Conservation (phyloP, 495 filamentous ascomycete species). For the Neurospora cerealis region DNA sequence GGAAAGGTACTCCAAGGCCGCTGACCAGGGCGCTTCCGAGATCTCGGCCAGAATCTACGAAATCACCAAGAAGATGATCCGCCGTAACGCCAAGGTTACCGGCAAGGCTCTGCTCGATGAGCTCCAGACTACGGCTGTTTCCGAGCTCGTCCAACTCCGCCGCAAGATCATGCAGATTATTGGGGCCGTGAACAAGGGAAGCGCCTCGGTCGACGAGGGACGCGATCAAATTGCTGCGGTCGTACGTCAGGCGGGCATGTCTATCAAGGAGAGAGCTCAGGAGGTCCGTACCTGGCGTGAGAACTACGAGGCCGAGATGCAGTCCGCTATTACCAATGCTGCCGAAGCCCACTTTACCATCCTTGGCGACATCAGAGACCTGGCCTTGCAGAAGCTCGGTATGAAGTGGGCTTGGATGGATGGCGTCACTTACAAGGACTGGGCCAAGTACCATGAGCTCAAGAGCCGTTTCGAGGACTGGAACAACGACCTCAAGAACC, state of each 20-base stretch:
- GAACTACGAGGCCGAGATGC: conserved; percentile 59
- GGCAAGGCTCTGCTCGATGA: conserved; percentile 58
- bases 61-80: conserved; percentile 47
- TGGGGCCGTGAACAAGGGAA: conserved; percentile 35
- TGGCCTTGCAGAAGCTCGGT: conserved; percentile 89
- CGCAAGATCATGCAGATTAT: conserved; percentile 52
- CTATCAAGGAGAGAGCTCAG: conserved; percentile 73
- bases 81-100: conserved; percentile 34
- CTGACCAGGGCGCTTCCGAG: conserved; percentile 68
- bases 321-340: conserved; percentile 58
- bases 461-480: conserved; percentile 78
- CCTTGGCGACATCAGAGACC: conserved; percentile 73
- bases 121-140: conserved; percentile 53
- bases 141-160: conserved; percentile 57
- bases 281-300: conserved; percentile 70
- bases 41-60: conserved; percentile 65
- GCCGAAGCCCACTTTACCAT: conserved; percentile 74
- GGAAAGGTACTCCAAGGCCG: conserved; percentile 71
- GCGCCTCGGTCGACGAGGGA: conserved; percentile 40
- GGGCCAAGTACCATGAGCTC: conserved; percentile 80
- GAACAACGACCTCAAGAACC: conserved; percentile 64
- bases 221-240: conserved; percentile 52
- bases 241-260: conserved; percentile 63
- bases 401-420: conserved; percentile 98
- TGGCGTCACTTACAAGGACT: conserved; percentile 90